Percentiles rank a stretch among this genome's conserved stretches.
phyloP scores from a whole-genome alignment of 1,139 yeast species.

The Saccharomycopsis hybrid region DNA sequence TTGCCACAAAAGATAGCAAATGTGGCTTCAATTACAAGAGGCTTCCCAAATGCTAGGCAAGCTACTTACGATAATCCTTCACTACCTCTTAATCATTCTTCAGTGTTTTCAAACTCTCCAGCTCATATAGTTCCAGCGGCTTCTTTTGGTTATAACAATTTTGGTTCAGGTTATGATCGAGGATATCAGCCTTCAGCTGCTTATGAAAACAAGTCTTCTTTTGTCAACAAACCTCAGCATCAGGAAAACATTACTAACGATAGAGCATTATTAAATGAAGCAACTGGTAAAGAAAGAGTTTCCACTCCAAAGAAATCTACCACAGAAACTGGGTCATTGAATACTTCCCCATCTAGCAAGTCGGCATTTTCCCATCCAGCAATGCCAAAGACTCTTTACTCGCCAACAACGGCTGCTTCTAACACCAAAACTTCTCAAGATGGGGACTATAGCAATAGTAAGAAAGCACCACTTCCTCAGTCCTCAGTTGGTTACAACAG shows the following conservation, averaged over 20 bases:
- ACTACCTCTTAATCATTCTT: not conserved
- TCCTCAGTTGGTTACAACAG: no score
- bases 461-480: not conserved
- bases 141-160: not conserved
- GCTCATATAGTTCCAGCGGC: not conserved
- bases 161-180: not conserved
- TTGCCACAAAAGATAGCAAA: not conserved
- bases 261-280: not conserved
- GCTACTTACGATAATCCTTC: not conserved
- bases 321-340: not conserved
- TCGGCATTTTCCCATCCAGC: not conserved
- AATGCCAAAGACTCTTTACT: not conserved
- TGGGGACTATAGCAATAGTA: not conserved
- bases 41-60: not conserved
- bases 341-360: not conserved
- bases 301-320: not conserved
- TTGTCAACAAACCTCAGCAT: not conserved
- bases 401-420: not conserved
- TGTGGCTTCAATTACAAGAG: not conserved
- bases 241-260: no score
- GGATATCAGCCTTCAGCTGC: no score
- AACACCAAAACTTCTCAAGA: not conserved
- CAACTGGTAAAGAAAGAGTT: not conserved
- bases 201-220: no score
- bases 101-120: not conserved